Evolutionary conservation across 2,329 filamentous ascomycete species (phyloP).

Genomic region (Aspergillus japonicus): DNA sequence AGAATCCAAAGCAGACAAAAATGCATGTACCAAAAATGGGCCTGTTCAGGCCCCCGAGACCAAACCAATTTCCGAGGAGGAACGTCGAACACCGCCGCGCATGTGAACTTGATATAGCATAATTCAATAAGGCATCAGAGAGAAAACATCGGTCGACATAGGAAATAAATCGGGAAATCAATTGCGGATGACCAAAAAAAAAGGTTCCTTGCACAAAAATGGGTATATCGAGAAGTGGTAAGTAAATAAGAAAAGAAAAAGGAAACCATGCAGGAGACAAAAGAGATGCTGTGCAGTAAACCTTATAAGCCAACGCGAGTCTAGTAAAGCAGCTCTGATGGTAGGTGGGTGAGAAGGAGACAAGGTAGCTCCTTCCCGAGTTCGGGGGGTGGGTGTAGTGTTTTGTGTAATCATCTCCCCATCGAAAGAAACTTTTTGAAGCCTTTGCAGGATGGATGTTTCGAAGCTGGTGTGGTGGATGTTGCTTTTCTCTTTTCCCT

Average conservation of each 20-base stretch:
- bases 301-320: neutral
- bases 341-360: neutral
- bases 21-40: too few species aligned
- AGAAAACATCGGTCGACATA: neutral
- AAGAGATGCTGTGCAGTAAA: conserved; percentile 2
- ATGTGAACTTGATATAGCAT: neutral
- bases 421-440: neutral
- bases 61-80: neutral
- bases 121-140: conserved; percentile 1
- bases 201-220: neutral
- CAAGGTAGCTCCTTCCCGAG: neutral
- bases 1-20: too few species aligned
- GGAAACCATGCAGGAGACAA: neutral
- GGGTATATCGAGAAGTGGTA: neutral
- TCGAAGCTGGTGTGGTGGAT: too few species aligned
- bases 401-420: neutral
- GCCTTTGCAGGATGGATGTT: neutral
- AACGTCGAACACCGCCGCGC: neutral
- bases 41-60: too few species aligned
- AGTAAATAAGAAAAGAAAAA: neutral
- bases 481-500: too few species aligned
- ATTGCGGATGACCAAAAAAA: neutral
- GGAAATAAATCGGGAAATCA: neutral
- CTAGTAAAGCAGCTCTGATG: neutral
- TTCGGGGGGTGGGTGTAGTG: neutral